Evolutionary conservation across 768 basidiomycete genomes (phyloP).

Genomic region (Leccinum variicolor): DNA sequence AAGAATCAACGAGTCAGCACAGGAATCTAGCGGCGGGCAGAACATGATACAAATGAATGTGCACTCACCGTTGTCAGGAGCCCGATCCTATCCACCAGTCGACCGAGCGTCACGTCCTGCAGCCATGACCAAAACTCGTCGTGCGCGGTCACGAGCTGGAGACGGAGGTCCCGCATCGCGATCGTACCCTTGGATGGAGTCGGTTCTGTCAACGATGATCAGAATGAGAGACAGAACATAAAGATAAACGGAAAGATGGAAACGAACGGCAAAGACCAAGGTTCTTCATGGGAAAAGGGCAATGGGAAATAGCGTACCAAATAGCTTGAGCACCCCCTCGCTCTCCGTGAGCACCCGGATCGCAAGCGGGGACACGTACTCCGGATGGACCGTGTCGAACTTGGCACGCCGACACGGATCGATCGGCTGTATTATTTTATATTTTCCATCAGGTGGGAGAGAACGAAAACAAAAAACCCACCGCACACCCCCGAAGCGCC

Average conservation of each 20-base stretch:
- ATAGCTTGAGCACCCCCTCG: constrained; percentile 27
- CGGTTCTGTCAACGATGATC: constrained; percentile 18
- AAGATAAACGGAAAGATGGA: neutral
- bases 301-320: constrained; percentile 14
- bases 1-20: neutral
- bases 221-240: neutral
- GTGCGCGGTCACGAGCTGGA: constrained; percentile 21
- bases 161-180: constrained; percentile 21
- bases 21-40: too few relatives aligned
- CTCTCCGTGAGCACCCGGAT: constrained; percentile 23
- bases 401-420: constrained; percentile 17
- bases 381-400: constrained; percentile 23
- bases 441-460: neutral
- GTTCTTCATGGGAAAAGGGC: neutral
- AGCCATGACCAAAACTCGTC: constrained; percentile 12
- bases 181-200: constrained; percentile 22
- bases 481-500: constrained; percentile 24
- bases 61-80: constrained; percentile 11
- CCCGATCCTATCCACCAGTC: constrained; percentile 22
- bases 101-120: constrained; percentile 26
- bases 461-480: neutral
- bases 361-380: constrained; percentile 26
- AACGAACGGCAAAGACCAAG: too few relatives aligned
- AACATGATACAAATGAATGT: neutral
- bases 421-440: constrained; percentile 12